phyloP scores from a whole-genome alignment of 306 rosid species.

The Quercus berberidifolia region DNA sequence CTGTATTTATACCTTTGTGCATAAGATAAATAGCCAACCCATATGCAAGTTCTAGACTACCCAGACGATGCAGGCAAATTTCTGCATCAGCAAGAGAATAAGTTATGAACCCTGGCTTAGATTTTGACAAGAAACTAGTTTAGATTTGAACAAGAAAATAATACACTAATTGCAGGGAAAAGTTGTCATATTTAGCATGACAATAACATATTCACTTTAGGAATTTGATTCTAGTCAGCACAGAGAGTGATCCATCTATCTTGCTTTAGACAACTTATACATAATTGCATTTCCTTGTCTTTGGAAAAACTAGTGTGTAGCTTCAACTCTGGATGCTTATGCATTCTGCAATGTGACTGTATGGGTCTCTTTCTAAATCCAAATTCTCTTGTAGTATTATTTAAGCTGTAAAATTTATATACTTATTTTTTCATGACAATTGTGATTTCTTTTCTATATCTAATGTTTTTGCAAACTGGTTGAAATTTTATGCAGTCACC shows the following conservation, averaged over 20 bases:
- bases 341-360: too few relatives aligned
- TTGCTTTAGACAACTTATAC: background rate
- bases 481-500: conserved; percentile 65
- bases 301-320: background rate
- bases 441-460: background rate
- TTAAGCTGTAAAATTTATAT: background rate
- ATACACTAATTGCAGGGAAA: background rate
- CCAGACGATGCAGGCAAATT: background rate
- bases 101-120: background rate
- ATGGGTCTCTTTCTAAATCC: too few relatives aligned
- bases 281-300: background rate
- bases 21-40: background rate
- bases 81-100: background rate
- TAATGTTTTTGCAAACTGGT: background rate
- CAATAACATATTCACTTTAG: background rate
- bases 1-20: background rate
- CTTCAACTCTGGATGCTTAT: background rate
- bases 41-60: background rate
- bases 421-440: background rate
- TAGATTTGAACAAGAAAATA: background rate
- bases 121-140: background rate
- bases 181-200: background rate
- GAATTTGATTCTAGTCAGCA: background rate
- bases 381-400: background rate
- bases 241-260: background rate